Evolutionary conservation across 2,329 filamentous ascomycete genomes (phyloP), one percentile per base, ranked within the genome.

Genomic region (Hypoxylon sp.): DNA sequence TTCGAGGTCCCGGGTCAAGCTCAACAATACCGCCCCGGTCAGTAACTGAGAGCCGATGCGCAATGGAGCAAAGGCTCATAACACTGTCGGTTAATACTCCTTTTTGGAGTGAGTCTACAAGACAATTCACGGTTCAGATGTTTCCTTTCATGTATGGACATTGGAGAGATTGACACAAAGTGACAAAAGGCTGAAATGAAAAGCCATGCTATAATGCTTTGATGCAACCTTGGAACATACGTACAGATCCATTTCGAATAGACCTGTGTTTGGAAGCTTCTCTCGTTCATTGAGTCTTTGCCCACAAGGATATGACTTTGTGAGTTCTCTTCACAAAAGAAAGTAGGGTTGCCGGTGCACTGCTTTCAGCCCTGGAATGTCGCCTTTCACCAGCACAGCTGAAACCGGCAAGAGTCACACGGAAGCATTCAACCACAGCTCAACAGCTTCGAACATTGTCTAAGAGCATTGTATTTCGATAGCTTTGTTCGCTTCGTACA

Each of bases 351-450:
- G 33, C 17, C 8, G 14, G 13, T 14, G 25, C 8, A 49, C 64
- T 61, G 60, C 66, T 71, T 71, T 44, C 71, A 60, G 66, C 61
- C 22, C 13, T 64, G 71, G 71, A 74, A 74, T 74, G 73, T 35
- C 27, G 42, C 59, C 60, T 61, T 68, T 68, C 59, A 66, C 20
- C 33, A 10, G 7, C 31, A 44, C 31, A 20, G 51, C 66, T 53
- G 64, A 71, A 70, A 68, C 27, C 66, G 65, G 70, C 55, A 63
- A 51, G 17, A 51, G 27, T 11, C 17, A 48, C 20, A 70, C 70
- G 71, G 63, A 73, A 73, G 48, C 69, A 68, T 68, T 65, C 63
- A 69, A 70, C 68, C 53, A 66, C 8, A 30, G 51, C 37, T 61
- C 17, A 56, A 59, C 48, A 57, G 54, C 33, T 58, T 55, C 27